phyloP scores from a whole-genome alignment of 225 moss, liverwort and hornwort species.

The Marchantia paleacea region DNA sequence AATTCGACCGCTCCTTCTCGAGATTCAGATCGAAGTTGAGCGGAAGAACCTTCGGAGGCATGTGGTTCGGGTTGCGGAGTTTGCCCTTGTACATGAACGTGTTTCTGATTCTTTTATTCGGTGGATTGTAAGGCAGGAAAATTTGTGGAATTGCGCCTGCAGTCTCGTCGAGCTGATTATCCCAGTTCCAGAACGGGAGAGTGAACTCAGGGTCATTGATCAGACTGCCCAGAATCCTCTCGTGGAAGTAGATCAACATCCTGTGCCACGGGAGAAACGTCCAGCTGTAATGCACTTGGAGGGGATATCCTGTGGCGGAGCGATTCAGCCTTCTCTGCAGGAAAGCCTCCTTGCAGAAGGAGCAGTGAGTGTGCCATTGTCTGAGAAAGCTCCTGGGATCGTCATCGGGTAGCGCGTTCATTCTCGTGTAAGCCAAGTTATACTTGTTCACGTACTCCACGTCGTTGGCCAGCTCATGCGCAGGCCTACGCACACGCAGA shows the following conservation, averaged over 20 bases:
- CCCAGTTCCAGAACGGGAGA: slow-evolving; percentile 63
- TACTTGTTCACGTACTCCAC: too few species aligned
- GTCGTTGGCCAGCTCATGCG: too few species aligned
- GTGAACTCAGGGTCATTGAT: slow-evolving; percentile 48
- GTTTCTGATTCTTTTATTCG: slow-evolving; percentile 16
- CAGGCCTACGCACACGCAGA: slow-evolving; percentile 27
- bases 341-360: slow-evolving; percentile 37
- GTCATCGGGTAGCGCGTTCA: slow-evolving; percentile 29
- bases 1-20: too few species aligned
- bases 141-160: slow-evolving; percentile 26
- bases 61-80: too few species aligned
- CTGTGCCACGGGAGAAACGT: slow-evolving; percentile 54
- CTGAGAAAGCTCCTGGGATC: slow-evolving; percentile 38
- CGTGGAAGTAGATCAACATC: slow-evolving; percentile 49
- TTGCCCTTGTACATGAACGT: neutral
- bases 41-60: too few species aligned
- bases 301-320: slow-evolving; percentile 17
- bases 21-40: too few species aligned
- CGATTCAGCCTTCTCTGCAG: slow-evolving; percentile 21
- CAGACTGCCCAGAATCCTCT: slow-evolving; percentile 47
- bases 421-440: too few species aligned
- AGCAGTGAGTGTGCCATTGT: slow-evolving; percentile 42
- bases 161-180: slow-evolving; percentile 27
- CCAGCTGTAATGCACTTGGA: slow-evolving; percentile 37
- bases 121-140: slow-evolving; percentile 27